Percentiles rank a stretch among this genome's conserved stretches.
Evolutionary conservation across 2,329 filamentous ascomycete species (phyloP).

Genomic region (Harringtonia lauricola): DNA sequence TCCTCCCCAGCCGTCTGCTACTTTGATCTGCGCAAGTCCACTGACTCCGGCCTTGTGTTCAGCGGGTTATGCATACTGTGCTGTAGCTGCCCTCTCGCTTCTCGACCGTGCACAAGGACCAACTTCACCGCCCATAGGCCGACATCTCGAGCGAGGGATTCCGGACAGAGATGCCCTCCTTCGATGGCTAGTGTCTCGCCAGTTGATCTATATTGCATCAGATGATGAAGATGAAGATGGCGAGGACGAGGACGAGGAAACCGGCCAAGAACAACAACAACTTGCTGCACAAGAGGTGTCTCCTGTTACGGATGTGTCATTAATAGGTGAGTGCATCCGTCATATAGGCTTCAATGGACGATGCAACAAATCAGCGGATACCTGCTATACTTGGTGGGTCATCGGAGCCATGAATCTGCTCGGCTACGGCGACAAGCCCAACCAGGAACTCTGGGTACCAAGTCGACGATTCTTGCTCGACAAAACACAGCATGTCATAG

Average conservation of each 20-base stretch:
- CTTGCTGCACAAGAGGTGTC: not conserved
- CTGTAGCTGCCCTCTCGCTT: constrained; percentile 64
- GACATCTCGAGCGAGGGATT: constrained; percentile 23
- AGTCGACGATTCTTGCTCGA: constrained; percentile 72
- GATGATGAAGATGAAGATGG: constrained; percentile 32
- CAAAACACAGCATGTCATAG: constrained; percentile 77
- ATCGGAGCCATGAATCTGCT: constrained; percentile 46
- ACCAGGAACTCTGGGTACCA: constrained; percentile 40
- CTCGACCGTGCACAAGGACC: constrained; percentile 48
- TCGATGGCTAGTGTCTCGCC: constrained; percentile 44
- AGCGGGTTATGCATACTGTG: constrained; percentile 90
- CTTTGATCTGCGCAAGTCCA: too few relatives aligned
- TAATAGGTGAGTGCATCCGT: not conserved
- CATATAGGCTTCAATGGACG: constrained; percentile 77
- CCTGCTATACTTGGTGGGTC: constrained; percentile 94
- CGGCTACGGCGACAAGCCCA: constrained; percentile 44
- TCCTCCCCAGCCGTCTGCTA: constrained; percentile 5
- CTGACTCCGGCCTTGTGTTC: not conserved
- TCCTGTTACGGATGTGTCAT: not conserved
- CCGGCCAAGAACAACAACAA: not conserved
- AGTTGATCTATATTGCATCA: constrained; percentile 43
- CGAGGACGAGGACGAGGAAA: constrained; percentile 29
- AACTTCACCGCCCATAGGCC: constrained; percentile 15
- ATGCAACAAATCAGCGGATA: constrained; percentile 84
- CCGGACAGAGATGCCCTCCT: constrained; percentile 24